Conservation (phyloP, 2,329 filamentous ascomycete genomes). For the Alternaria incomplexa region DNA sequence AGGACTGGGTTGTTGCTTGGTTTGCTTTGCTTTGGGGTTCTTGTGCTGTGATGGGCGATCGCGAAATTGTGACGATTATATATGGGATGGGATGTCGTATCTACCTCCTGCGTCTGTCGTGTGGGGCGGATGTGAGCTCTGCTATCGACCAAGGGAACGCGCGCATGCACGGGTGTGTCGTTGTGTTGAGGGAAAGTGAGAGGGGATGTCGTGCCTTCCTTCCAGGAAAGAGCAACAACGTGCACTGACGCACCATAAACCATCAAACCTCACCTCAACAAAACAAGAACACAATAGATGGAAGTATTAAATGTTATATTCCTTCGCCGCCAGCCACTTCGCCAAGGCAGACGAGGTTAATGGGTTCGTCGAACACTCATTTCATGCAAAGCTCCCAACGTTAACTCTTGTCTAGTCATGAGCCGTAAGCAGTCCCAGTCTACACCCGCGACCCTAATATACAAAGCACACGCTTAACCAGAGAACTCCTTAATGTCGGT, state of each 20-base stretch:
- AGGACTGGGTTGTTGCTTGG: neutral
- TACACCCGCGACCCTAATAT: constrained; percentile 31
- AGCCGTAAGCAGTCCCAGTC: constrained; percentile 28
- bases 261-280: neutral
- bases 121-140: neutral
- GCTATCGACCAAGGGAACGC: neutral
- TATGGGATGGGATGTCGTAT: neutral
- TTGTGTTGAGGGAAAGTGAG: neutral
- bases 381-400: constrained; percentile 24
- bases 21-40: neutral
- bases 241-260: neutral
- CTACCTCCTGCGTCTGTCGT: neutral
- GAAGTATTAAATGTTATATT: constrained; percentile 20
- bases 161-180: neutral
- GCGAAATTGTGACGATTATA: neutral
- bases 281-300: neutral
- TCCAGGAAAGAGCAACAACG: neutral
- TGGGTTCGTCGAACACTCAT: constrained; percentile 22
- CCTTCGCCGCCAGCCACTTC: constrained; percentile 5
- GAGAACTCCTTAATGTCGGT: constrained; percentile 67
- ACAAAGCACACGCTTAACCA: constrained; percentile 49
- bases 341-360: constrained; percentile 22
- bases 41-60: neutral
- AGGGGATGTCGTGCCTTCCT: neutral
- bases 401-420: constrained; percentile 42